phyloP scores from a whole-genome alignment of 768 basidiomycete genomes.

The Termitomyces sp. region DNA sequence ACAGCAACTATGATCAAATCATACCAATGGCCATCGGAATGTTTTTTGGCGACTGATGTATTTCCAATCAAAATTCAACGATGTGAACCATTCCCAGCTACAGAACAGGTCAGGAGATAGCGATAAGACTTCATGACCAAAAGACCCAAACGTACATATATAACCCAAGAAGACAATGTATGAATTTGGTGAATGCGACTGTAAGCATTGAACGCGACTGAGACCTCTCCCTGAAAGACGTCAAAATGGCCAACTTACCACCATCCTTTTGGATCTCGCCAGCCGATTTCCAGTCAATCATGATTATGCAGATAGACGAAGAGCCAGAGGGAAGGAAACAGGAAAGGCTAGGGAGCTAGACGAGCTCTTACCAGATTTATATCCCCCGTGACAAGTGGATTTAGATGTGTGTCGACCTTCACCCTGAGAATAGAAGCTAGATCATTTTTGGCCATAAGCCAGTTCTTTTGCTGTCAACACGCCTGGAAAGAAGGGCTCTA shows the following conservation, averaged over 20 bases:
- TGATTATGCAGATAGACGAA: constrained; percentile 22
- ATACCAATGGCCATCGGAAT: constrained; percentile 69
- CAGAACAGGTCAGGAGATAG: constrained; percentile 3
- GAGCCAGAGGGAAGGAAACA: constrained; percentile 12
- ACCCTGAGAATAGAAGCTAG: constrained; percentile 14
- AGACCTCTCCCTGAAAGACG: neutral
- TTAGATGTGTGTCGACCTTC: constrained; percentile 1
- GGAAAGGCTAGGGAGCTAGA: constrained; percentile 8
- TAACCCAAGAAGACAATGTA: constrained; percentile 56
- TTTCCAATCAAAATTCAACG: constrained; percentile 62
- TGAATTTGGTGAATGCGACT: constrained; percentile 52
- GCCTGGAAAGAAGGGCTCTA: neutral
- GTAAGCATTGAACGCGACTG: neutral
- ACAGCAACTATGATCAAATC: neutral
- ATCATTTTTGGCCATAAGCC: constrained; percentile 3
- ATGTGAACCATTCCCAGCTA: constrained; percentile 68
- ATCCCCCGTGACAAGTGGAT: constrained; percentile 17
- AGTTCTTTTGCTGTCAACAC: constrained; percentile 4
- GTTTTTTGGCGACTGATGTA: constrained; percentile 50
- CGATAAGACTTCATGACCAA: neutral
- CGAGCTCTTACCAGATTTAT: constrained; percentile 11
- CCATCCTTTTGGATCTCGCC: constrained; percentile 44
- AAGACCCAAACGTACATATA: constrained; percentile 43
- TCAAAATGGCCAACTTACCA: constrained; percentile 28
- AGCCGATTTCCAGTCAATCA: constrained; percentile 58